phyloP scores from a whole-genome alignment of 148 eudicot species.

The Tetragonia tetragonoides region DNA sequence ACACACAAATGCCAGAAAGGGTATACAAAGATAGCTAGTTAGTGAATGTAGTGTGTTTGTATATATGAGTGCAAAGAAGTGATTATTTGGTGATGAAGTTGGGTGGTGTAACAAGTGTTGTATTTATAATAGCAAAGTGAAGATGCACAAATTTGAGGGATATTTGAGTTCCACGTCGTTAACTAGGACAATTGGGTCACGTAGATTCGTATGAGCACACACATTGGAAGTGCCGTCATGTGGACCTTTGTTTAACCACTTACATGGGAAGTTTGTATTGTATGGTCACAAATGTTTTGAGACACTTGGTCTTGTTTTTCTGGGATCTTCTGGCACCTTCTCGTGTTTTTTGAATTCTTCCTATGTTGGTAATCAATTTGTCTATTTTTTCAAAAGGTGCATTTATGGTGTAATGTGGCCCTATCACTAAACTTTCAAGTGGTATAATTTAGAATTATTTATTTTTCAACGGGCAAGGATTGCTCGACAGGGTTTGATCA shows the following conservation, averaged over 20 bases:
- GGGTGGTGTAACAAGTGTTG: neutral
- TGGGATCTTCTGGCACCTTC: constrained; percentile 8
- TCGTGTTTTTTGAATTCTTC: neutral
- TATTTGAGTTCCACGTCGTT: constrained; percentile 22
- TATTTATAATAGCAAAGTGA: constrained; percentile 9
- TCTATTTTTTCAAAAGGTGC: too few relatives aligned
- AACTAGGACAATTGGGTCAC: neutral
- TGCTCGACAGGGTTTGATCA: too few relatives aligned
- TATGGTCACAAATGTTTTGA: neutral
- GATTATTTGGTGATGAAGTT: neutral
- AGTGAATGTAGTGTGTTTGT: neutral
- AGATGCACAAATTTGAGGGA: constrained; percentile 13
- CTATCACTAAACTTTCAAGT: too few relatives aligned
- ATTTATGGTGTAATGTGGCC: too few relatives aligned
- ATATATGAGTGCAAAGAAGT: neutral
- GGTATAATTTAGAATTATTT: too few relatives aligned
- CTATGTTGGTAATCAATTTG: too few relatives aligned
- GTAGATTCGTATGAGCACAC: constrained; percentile 15
- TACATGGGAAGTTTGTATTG: neutral
- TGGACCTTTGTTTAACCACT: constrained; percentile 13
- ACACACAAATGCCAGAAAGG: too few relatives aligned
- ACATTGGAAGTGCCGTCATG: neutral
- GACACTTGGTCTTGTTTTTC: neutral
- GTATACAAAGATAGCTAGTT: too few relatives aligned
- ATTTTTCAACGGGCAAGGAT: too few relatives aligned